Evolutionary conservation across 352 stramenopile species (phyloP).

Genomic region (Ophiocytium majus): DNA sequence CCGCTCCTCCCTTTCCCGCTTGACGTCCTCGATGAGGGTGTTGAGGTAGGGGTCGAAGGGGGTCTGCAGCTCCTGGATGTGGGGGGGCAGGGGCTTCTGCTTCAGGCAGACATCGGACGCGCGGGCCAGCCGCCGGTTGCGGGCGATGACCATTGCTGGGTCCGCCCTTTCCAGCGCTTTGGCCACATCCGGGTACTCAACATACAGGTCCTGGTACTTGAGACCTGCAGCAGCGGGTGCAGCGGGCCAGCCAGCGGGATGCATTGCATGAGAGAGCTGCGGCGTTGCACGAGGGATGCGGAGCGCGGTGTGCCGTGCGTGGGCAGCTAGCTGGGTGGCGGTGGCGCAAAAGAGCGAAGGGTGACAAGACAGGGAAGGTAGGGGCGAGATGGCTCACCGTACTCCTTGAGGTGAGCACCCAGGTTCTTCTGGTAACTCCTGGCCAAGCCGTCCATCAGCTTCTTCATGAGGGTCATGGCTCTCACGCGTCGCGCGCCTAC

Average conservation of each 20-base stretch:
- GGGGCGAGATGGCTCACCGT: conserved; percentile 9
- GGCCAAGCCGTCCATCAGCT: background rate
- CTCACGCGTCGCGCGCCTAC: too few relatives aligned
- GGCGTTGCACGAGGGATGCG: too few relatives aligned
- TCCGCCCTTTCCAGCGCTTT: background rate
- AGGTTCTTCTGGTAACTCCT: conserved; percentile 15
- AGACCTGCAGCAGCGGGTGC: conserved; percentile 5
- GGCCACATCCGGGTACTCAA: background rate
- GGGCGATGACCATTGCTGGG: background rate
- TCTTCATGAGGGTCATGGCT: background rate
- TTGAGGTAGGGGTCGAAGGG: background rate
- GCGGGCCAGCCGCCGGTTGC: conserved; percentile 5
- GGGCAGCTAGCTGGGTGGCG: too few relatives aligned
- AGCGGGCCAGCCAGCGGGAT: too few relatives aligned
- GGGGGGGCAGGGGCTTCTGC: background rate
- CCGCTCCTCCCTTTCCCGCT: conserved; percentile 2
- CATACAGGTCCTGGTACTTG: conserved; percentile 10
- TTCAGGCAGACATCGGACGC: background rate
- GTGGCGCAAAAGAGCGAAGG: too few relatives aligned
- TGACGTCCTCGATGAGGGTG: background rate
- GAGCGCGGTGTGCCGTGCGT: too few relatives aligned
- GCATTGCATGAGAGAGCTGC: too few relatives aligned
- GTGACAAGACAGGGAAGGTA: too few relatives aligned
- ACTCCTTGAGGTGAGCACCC: background rate
- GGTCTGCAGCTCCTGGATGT: conserved; percentile 10